Evolutionary conservation across 148 eudicot species (phyloP), one percentile per base, ranked within the genome.

Genomic region (Cornus kousa): DNA sequence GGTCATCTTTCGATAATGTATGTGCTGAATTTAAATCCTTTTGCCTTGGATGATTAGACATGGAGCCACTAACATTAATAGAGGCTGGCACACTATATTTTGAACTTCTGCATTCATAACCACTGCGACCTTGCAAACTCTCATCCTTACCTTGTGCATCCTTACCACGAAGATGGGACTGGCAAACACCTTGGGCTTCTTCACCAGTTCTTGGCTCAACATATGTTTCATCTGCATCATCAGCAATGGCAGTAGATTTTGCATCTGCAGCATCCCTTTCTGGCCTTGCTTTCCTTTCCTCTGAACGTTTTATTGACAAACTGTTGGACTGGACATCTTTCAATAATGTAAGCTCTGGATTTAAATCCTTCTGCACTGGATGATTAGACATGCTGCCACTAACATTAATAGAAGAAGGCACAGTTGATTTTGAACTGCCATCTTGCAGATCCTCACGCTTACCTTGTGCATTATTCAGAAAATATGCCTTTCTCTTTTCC

Each of bases 11-110:
- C 66, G 50, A 71, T 74, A 14, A 57, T 67, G 79, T 80, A 40
- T 9, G 69, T 82, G 74, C 59, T 73, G 75, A 80, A 55, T 79
- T 74, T 31, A 24, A 39, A 48, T 75, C 76, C 67, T 50, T 23
- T 23, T 62, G 48, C 23, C 39, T 14, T 39, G 33, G 55, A 55
- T 20, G 40, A 35, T 10, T 48, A 59, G 22, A 32, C 22, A 8
- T 75, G 67, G 62, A 70, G 53, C 48, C 62, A 35, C 69, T 72
- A 39, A 72, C 81, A 67, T 77, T 35, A 69, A 6, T 43, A 4
- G 7, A 43, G 0, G 8, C 48, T n/a, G 50, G 48, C 8, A 43
- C 48, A 4, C 35, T 55, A 35, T 59, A 22, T 68, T 9, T 69
- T 35, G n/a, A 22, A 69, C 46, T 43, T 43, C 5, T 35, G 37